These are phyloP conservation scores for Colletotrichum orbiculare DNA, from an alignment of 2,329 filamentous ascomycete genomes.

Conservation along the genomic window DNA sequence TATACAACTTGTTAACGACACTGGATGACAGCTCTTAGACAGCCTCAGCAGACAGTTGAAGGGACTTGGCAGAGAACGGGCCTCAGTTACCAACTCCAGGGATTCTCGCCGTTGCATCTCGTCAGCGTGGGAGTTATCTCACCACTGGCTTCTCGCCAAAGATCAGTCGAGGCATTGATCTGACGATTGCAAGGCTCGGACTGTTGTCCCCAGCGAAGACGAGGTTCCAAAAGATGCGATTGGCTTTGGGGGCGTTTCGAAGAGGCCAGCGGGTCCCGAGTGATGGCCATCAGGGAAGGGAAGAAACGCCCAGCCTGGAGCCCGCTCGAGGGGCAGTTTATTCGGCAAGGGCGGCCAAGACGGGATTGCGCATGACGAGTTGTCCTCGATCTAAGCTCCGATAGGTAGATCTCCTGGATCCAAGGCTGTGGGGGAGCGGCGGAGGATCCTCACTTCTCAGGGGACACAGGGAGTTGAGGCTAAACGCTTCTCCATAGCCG, in stretches of 20 bases:
- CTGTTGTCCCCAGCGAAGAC: constrained; percentile 9
- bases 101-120: constrained; percentile 5
- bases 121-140: constrained; percentile 20
- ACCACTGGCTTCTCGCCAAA: constrained; percentile 23
- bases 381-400: constrained; percentile 23
- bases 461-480: constrained; percentile 2
- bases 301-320: constrained; percentile 19
- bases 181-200: constrained; percentile 22
- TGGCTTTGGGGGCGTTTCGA: constrained; percentile 30
- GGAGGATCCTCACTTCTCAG: constrained; percentile 13
- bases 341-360: constrained; percentile 21
- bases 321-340: constrained; percentile 16
- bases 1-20: constrained; percentile 32
- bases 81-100: constrained; percentile 17
- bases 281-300: constrained; percentile 5
- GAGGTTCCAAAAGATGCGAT: constrained; percentile 30
- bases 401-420: constrained; percentile 32
- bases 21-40: constrained; percentile 33
- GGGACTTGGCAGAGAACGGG: constrained; percentile 30
- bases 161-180: constrained; percentile 36
- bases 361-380: constrained; percentile 28
- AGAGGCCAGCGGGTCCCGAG: constrained; percentile 24
- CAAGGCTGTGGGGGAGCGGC: constrained; percentile 18
- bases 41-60: constrained; percentile 29
- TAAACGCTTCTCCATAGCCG: constrained; percentile 15